Base-by-base conservation (phyloP, 306 rosid species). In the Medicago lupulina region DNA sequence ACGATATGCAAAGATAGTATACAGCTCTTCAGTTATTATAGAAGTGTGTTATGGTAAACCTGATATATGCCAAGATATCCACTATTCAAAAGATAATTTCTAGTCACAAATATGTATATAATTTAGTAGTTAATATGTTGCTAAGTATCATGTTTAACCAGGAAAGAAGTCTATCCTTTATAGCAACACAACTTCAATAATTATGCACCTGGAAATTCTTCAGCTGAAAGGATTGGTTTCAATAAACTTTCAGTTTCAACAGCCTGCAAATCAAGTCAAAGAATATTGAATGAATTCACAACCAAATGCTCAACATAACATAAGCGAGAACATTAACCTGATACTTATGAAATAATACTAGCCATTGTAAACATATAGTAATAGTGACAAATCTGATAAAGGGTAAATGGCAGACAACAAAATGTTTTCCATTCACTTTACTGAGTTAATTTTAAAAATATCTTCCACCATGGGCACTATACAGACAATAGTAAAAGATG, bases 201-300 rank as follows among this genome's bases (percentile, higher is more conserved):
- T 3, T 68, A 81, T 36, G 49, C 68, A 91, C 98, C 98, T 85
- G 96, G 85, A 80, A 87, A 64, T 85, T 92, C 97, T 77, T 95
- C 97, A 55, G 85, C 94, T 19, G 90, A 86, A 80, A 92, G 83
- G 61, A 95, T 84, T 39, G 96, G 90, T 60, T 82, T 92, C 62
- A 90, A 86, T 72, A 95, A 85, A 67, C 91, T 90, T 70, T 92
- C 99, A 50, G 96, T 84, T 75, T 89, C 96, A 86, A 95, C 97
- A 55, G 85, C 49, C 97, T 92, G 93, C 85, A 84, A 66, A 81
- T 67, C 60, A 83, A 57, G 44, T 51, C 28, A 70, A 53, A 72
- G 46, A 47, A 49, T 76, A 28, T 55, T 14, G 21, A 80, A 68
- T 7, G 70, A 67, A 62, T 51, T 67, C 65, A 31, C 21, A 54